Conservation (phyloP, 1,139 yeast genomes). For the Williopsis jadinii region DNA sequence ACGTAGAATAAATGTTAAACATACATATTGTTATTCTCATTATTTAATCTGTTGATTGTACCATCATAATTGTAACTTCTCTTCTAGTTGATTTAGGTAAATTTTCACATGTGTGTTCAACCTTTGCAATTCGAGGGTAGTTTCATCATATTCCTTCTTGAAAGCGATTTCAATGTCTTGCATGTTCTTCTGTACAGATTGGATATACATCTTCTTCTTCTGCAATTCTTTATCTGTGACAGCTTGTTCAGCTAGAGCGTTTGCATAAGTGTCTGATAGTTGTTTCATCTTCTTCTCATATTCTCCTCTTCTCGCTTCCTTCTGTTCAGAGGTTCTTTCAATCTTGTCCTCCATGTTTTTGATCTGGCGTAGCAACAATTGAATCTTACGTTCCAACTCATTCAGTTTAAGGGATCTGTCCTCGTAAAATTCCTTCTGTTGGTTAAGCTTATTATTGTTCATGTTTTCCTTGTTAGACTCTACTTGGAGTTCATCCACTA, state of each 20-base stretch:
- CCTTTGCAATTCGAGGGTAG: constrained; percentile 46
- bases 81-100: constrained; percentile 42
- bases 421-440: constrained; percentile 41
- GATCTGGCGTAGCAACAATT: constrained; percentile 46
- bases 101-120: constrained; percentile 45
- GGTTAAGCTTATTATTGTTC: constrained; percentile 32
- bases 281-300: constrained; percentile 39
- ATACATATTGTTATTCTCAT: too few relatives aligned
- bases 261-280: constrained; percentile 40
- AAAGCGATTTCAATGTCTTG: constrained; percentile 36
- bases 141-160: constrained; percentile 47
- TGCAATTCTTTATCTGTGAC: constrained; percentile 45
- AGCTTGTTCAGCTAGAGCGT: constrained; percentile 43
- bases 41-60: not conserved
- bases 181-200: constrained; percentile 42
- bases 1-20: too few relatives aligned
- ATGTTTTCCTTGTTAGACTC: constrained; percentile 45
- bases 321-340: constrained; percentile 40
- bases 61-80: constrained; percentile 10
- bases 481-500: constrained; percentile 50
- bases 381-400: constrained; percentile 44
- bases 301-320: constrained; percentile 38
- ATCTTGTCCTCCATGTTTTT: constrained; percentile 48
- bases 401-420: constrained; percentile 37
- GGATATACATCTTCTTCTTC: constrained; percentile 36